phyloP scores from a whole-genome alignment of 1,139 yeast species.

The Yamadazyma dushanensis region DNA sequence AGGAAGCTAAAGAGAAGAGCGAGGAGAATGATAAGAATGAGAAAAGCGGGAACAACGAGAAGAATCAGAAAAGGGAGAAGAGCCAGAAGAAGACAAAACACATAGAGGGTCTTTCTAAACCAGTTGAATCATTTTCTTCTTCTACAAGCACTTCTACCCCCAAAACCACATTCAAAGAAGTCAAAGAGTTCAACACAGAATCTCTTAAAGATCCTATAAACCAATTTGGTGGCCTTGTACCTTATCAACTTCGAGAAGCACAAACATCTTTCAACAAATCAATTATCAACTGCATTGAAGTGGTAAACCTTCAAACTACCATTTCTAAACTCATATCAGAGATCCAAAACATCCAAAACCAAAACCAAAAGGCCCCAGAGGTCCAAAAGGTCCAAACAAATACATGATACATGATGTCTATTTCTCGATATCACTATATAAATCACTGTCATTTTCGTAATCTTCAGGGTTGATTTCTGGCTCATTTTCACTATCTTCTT shows the following conservation, averaged over 20 bases:
- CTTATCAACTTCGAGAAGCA: conserved; percentile 39
- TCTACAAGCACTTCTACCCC: background rate
- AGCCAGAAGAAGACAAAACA: background rate
- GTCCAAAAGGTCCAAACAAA: no score
- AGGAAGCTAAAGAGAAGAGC: conserved; percentile 6
- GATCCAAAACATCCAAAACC: conserved; percentile 1
- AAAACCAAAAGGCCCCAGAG: no score
- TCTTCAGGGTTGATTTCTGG: conserved; percentile 41
- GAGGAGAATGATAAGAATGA: conserved; percentile 4
- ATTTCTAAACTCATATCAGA: conserved; percentile 9
- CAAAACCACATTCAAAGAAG: background rate
- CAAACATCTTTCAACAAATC: conserved; percentile 38
- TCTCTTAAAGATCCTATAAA: conserved; percentile 37
- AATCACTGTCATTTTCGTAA: conserved; percentile 50
- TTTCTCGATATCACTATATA: conserved; percentile 43
- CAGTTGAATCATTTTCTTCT: background rate
- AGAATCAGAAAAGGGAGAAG: background rate
- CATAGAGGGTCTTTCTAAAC: no score
- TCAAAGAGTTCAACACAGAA: background rate
- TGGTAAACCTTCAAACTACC: conserved; percentile 26
- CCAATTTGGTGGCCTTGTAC: conserved; percentile 54
- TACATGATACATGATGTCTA: no score
- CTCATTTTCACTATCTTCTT: conserved; percentile 16
- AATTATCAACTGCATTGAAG: conserved; percentile 25
- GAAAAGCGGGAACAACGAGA: no score